phyloP scores from a whole-genome alignment of 2,329 filamentous ascomycete genomes.

The Alternaria triticimaculans region DNA sequence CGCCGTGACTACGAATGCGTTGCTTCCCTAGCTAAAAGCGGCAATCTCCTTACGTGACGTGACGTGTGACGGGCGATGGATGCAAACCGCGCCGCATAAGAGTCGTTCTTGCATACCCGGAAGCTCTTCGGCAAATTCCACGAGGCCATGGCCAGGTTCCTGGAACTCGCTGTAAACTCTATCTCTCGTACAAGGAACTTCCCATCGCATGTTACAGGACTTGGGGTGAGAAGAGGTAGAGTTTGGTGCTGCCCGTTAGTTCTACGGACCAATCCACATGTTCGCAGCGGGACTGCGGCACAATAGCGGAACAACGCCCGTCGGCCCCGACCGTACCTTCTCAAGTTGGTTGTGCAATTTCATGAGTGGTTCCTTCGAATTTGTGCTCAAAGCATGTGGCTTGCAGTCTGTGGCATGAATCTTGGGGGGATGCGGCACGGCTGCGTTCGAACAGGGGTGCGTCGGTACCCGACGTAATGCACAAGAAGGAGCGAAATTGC shows the following conservation, averaged over 20 bases:
- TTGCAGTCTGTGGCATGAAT: slow-evolving; percentile 2
- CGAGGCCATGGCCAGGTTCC: not conserved
- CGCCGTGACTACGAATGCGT: not conserved
- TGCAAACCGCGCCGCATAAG: not conserved
- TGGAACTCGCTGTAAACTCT: not conserved
- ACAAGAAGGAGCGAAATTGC: not conserved
- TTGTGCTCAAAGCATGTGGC: not conserved
- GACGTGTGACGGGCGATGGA: not conserved
- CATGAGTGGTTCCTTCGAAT: not conserved
- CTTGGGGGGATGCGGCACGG: not conserved
- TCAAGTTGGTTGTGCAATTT: not conserved
- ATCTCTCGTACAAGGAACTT: not conserved
- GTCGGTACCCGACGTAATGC: not conserved
- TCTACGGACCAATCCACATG: not conserved
- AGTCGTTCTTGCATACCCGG: not conserved
- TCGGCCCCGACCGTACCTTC: not conserved
- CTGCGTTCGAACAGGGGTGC: not conserved
- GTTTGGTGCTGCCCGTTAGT: not conserved
- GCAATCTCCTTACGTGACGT: not conserved
- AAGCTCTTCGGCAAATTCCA: not conserved
- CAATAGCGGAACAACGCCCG: not conserved
- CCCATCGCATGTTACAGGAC: not conserved
- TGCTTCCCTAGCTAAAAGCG: not conserved
- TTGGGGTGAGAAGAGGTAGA: not conserved
- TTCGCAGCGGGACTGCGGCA: slow-evolving; percentile 1